phyloP scores from a whole-genome alignment of 1,139 yeast species.

The Candida frijolesensis region DNA sequence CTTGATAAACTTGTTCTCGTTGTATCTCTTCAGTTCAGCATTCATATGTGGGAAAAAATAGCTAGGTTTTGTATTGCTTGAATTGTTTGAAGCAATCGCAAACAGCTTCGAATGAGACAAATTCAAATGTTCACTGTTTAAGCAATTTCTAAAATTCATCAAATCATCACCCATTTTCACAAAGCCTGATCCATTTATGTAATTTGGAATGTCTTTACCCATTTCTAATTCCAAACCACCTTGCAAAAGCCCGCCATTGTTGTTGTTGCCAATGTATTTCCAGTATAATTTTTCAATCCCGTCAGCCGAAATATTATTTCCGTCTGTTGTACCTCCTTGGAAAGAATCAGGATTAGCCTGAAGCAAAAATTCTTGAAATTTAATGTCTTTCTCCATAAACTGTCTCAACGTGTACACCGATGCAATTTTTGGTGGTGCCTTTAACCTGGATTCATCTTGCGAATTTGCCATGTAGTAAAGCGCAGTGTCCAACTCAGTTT shows the following conservation, averaged over 20 bases:
- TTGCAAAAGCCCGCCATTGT: constrained; percentile 12
- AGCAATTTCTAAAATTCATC: constrained; percentile 14
- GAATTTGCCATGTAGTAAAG: constrained; percentile 22
- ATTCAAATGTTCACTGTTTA: constrained; percentile 14
- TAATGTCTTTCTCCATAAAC: constrained; percentile 53
- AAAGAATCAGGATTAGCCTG: constrained; percentile 22
- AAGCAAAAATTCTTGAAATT: constrained; percentile 38
- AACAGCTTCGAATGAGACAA: constrained; percentile 9
- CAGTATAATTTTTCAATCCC: constrained; percentile 51
- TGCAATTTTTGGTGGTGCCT: constrained; percentile 32
- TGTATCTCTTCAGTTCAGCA: constrained; percentile 18
- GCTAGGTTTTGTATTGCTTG: not conserved
- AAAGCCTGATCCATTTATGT: constrained; percentile 17
- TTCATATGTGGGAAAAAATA: not conserved
- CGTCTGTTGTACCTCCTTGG: constrained; percentile 17
- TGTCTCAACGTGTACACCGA: constrained; percentile 52
- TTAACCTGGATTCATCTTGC: constrained; percentile 31
- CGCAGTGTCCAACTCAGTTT: constrained; percentile 29
- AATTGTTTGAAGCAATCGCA: not conserved
- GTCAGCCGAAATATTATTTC: constrained; percentile 23
- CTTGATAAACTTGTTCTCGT: constrained; percentile 24
- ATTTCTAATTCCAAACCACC: constrained; percentile 35
- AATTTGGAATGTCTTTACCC: constrained; percentile 28
- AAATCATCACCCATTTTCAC: constrained; percentile 18
- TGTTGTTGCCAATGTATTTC: constrained; percentile 18